Base-by-base conservation (phyloP, 371 early-diverging fungal genomes). In the Apophysomyces sp. region DNA sequence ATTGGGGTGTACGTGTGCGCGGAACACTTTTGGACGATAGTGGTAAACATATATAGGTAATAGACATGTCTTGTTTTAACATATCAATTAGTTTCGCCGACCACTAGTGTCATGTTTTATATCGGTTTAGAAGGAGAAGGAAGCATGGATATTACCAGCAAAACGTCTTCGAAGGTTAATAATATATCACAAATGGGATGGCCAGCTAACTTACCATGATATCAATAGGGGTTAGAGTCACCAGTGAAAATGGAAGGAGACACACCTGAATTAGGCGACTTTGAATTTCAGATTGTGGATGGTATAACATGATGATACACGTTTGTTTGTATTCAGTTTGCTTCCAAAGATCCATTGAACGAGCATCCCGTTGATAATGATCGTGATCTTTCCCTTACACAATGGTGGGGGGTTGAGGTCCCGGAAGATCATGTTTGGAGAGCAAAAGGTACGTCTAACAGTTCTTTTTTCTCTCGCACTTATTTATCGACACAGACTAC, bases 1-100 rank as follows among this genome's bases (percentile, higher is more conserved):
- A 92, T 61, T 95, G 95, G 96, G 90, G 85, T 9, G 93, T 90
- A 7, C 86, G 94, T 29, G 87, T 97, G 32, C 77, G 84, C 0
- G 97, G 95, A 32, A 78, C 72, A 5, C 85, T 86, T 0, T 72
- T 87, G 4, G 60, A 71, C 28, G 58, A 74, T n/a, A 63, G 71
- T 65, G 74, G 67, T 73, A 69, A 58, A 34, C 51, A 31, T 53
- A 13, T 8, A 26, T 27, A 15, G n/a, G 27, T 15, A 36, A 24
- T 15, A 28, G 24, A 16, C 12, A 9, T 7, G 9, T 18, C 18
- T 44, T n/a, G 3, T 18, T 21, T 44, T 44, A 16, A 9, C 11
- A 21, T 13, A 13, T 52, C 52, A 5, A 34, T 44, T 57, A 73
- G 74, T 41, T 1, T 61, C 65, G 2, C 36, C 77, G 21, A 37